Conservation (phyloP, 352 stramenopile species). For the Bremia lactucae region DNA sequence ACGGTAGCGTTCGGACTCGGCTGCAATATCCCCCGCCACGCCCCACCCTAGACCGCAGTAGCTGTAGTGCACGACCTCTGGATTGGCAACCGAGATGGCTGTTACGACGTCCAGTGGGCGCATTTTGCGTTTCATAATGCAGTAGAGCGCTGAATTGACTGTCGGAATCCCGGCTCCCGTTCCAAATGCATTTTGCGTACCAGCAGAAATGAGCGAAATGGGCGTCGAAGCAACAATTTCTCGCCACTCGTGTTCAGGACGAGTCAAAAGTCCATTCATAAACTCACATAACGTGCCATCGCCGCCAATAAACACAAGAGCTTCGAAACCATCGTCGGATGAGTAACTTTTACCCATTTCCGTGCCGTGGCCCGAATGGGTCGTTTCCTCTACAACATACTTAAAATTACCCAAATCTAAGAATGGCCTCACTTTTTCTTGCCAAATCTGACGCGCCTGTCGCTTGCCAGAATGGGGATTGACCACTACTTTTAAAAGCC, state of each 20-base stretch:
- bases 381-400: conserved; percentile 67
- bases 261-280: conserved; percentile 67
- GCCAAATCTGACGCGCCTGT: conserved; percentile 53
- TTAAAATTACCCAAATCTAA: conserved; percentile 71
- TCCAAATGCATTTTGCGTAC: conserved; percentile 77
- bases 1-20: conserved; percentile 68
- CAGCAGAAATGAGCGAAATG: conserved; percentile 72
- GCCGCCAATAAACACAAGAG: conserved; percentile 67
- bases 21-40: conserved; percentile 59
- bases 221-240: conserved; percentile 71
- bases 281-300: conserved; percentile 75
- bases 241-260: conserved; percentile 68
- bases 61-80: conserved; percentile 63
- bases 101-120: conserved; percentile 69
- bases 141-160: conserved; percentile 54
- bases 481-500: conserved; percentile 68
- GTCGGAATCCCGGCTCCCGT: conserved; percentile 61
- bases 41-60: conserved; percentile 78
- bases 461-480: conserved; percentile 73
- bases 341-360: conserved; percentile 72
- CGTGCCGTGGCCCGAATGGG: conserved; percentile 54
- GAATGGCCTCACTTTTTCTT: conserved; percentile 63
- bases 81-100: conserved; percentile 40
- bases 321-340: conserved; percentile 63
- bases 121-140: conserved; percentile 80